phyloP scores from a whole-genome alignment of 129 eudicot species.

The Helianthus tuberosus region DNA sequence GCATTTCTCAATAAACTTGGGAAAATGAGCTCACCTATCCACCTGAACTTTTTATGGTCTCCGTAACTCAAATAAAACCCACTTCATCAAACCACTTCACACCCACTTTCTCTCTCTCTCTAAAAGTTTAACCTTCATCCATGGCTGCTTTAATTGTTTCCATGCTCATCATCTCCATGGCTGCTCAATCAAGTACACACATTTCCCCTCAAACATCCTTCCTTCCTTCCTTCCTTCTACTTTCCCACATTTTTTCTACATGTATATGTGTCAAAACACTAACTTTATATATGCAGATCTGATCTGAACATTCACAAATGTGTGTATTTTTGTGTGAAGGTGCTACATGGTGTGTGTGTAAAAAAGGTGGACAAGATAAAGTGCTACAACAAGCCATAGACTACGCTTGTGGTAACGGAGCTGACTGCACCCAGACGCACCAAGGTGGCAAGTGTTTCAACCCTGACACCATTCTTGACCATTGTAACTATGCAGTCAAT shows the following conservation, averaged over 20 bases:
- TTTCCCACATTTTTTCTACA: background rate
- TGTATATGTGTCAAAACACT: background rate
- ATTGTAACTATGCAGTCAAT: constrained; percentile 83
- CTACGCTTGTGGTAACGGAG: constrained; percentile 92
- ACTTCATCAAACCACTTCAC: constrained; percentile 7
- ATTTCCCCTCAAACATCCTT: background rate
- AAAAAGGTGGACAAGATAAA: constrained; percentile 50
- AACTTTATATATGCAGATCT: background rate
- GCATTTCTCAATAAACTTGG: too few species aligned
- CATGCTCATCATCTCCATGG: constrained; percentile 60
- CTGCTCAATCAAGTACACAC: constrained; percentile 59
- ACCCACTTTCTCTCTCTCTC: constrained; percentile 11
- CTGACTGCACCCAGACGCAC: constrained; percentile 75
- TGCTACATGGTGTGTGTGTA: constrained; percentile 78
- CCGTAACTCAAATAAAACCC: constrained; percentile 8
- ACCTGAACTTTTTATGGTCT: constrained; percentile 15
- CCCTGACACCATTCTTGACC: constrained; percentile 75
- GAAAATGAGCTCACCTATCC: background rate
- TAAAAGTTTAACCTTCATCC: constrained; percentile 5
- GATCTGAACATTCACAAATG: background rate
- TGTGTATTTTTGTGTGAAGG: constrained; percentile 22
- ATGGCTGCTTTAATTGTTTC: constrained; percentile 49
- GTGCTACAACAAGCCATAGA: constrained; percentile 67
- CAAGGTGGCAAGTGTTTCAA: constrained; percentile 59
- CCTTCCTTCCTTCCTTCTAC: too few species aligned